Conservation (phyloP, 441 rosid species). For the Syzygium syzygioides region DNA sequence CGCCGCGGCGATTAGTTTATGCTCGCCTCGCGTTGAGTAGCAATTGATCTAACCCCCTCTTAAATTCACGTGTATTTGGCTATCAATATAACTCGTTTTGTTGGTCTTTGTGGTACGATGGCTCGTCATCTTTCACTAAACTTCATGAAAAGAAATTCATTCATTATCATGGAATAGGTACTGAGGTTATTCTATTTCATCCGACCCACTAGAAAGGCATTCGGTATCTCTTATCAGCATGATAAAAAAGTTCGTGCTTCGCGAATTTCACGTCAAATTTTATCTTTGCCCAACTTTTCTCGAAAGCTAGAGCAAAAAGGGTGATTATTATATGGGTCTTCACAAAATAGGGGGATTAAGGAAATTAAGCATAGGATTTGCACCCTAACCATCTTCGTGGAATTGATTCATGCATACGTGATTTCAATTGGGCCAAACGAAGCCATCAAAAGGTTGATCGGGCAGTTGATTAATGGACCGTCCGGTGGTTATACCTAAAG, state of each 20-base stretch:
- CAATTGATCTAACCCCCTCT: too few relatives aligned
- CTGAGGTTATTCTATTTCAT: too few relatives aligned
- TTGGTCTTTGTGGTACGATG: too few relatives aligned
- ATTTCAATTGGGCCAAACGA: neutral
- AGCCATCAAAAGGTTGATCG: neutral
- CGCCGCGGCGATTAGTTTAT: too few relatives aligned
- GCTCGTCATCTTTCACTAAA: neutral
- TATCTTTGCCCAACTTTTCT: neutral
- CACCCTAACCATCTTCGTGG: neutral
- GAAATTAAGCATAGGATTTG: neutral
- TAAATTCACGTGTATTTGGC: too few relatives aligned
- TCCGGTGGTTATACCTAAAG: neutral
- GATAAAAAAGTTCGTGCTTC: rapidly evolving
- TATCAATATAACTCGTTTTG: too few relatives aligned
- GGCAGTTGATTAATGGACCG: neutral
- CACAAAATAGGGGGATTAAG: neutral
- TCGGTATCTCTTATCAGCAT: neutral
- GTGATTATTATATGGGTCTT: neutral
- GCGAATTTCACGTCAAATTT: neutral
- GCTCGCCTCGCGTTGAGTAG: too few relatives aligned
- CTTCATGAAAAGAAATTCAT: neutral
- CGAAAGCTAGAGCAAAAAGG: neutral
- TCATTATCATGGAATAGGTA: too few relatives aligned
- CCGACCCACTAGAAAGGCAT: neutral
- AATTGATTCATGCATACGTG: neutral